phyloP scores from a whole-genome alignment of 495 filamentous ascomycete genomes.

The Tuber umbilicatum region DNA sequence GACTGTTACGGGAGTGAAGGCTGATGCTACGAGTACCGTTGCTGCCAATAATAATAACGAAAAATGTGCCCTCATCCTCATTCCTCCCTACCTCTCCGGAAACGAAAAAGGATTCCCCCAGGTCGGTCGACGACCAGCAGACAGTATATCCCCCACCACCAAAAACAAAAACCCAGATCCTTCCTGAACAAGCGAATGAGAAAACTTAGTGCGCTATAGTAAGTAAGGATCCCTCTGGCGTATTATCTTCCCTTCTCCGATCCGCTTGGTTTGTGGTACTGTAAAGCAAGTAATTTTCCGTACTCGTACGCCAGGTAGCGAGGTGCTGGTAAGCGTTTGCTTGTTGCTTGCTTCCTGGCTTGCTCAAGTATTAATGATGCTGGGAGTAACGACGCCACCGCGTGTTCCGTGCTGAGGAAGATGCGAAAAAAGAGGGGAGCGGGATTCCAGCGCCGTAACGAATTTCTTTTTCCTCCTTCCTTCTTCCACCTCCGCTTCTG shows the following conservation, averaged over 20 bases:
- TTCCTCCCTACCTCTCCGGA: neutral
- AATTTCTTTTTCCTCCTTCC: neutral
- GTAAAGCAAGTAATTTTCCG: neutral
- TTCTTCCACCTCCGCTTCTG: neutral
- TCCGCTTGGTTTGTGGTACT: neutral
- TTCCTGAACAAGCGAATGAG: neutral
- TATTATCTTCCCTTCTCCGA: neutral
- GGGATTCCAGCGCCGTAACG: neutral
- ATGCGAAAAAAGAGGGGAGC: neutral
- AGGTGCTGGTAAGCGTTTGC: neutral
- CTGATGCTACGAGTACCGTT: slow-evolving; percentile 17
- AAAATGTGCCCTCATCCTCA: neutral
- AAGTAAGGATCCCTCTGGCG: neutral
- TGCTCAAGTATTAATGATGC: neutral
- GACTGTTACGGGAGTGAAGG: slow-evolving; percentile 20
- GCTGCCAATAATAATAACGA: slow-evolving; percentile 3
- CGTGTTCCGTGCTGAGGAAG: neutral
- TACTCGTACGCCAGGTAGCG: neutral
- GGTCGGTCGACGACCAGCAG: neutral
- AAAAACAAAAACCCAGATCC: neutral
- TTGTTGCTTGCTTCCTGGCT: neutral
- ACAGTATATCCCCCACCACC: slow-evolving; percentile 1
- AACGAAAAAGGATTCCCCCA: neutral
- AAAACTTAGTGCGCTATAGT: neutral
- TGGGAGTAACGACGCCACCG: neutral